phyloP scores from a whole-genome alignment of 768 basidiomycete genomes.

The Chiua virens region DNA sequence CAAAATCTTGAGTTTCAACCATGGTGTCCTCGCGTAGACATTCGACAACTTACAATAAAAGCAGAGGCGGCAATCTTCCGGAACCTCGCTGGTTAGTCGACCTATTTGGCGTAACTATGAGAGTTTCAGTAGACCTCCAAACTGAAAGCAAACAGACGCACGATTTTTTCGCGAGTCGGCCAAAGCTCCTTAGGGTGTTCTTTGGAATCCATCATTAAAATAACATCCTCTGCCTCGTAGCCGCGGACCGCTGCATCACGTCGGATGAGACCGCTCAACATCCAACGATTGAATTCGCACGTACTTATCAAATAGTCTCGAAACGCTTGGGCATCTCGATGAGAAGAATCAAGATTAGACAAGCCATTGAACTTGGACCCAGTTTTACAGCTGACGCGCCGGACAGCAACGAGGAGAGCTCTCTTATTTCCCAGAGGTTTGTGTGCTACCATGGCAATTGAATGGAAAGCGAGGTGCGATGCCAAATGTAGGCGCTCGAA shows the following conservation, averaged over 20 bases:
- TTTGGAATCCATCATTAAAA: constrained; percentile 40
- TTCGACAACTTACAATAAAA: constrained; percentile 46
- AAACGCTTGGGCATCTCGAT: constrained; percentile 5
- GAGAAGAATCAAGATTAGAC: not conserved
- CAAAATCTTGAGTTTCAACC: not conserved
- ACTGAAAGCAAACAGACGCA: constrained; percentile 20
- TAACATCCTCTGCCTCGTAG: constrained; percentile 41
- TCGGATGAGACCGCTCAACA: constrained; percentile 7
- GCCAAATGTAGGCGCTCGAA: too few species aligned
- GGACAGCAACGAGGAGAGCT: constrained; percentile 8
- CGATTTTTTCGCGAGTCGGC: constrained; percentile 46
- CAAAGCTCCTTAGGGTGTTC: constrained; percentile 25
- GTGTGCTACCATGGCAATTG: too few species aligned
- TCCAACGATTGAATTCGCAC: not conserved
- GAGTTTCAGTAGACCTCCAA: too few species aligned
- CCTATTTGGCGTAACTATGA: constrained; percentile 38
- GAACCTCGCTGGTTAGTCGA: constrained; percentile 41
- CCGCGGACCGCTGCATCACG: constrained; percentile 21
- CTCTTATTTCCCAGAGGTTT: not conserved
- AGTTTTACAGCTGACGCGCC: not conserved
- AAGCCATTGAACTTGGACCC: not conserved
- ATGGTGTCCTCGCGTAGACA: not conserved
- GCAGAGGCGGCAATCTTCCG: constrained; percentile 46
- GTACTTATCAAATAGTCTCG: constrained; percentile 6
- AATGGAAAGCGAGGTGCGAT: too few species aligned